Base-by-base conservation (phyloP, 805 yeast genomes). In the Wickerhamomyces bisporus region DNA sequence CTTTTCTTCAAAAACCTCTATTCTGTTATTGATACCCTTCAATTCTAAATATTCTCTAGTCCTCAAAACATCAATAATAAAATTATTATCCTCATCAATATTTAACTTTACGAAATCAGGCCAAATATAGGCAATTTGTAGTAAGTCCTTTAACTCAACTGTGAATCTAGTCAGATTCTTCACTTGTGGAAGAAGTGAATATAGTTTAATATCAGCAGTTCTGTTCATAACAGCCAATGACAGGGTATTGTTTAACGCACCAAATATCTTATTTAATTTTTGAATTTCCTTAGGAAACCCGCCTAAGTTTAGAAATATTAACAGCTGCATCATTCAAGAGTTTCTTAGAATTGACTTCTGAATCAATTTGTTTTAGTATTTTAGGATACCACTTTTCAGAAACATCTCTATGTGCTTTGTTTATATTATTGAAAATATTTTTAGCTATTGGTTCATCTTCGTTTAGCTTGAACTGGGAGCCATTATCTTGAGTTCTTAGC, bases 321-420 rank as follows among this genome's bases (percentile, higher is more conserved):
- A 4, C 23, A 1, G 14, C 13, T 19, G 16, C 28, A n/a, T 6
- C 14, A 9, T 36, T 24, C 13, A n/a, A 19, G 5, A 34, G 26
- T 15, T 28, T 21, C 11, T 34, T 24, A 11, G 23, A 2, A 10
- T 8, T 11, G 5, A 37, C 10, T 9, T 34, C 36, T 15, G 23
- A 24, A 25, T 38, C 39, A 6, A 67, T 71, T 26, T 60, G 56
- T 26, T 55, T 48, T 32, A 62, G 52, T 4, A 65, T 47, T 11
- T 55, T 58, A 3, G 73, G 73, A 42, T 67, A 66, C 70, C 69
- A 66, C 39, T 52, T 55, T 21, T 53, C 55, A 10, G 71, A 62
- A 34, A 68, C 73, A 35, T 68, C 71, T 44, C 64, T 65, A 47
- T 70, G 74, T 1, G 68, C 56, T 41, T 65, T 62, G 29, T 67